Evolutionary conservation across 1,284 basidiomycete genomes (phyloP), one percentile per base, ranked within the genome.

Genomic region (Boletus semigastroideus): DNA sequence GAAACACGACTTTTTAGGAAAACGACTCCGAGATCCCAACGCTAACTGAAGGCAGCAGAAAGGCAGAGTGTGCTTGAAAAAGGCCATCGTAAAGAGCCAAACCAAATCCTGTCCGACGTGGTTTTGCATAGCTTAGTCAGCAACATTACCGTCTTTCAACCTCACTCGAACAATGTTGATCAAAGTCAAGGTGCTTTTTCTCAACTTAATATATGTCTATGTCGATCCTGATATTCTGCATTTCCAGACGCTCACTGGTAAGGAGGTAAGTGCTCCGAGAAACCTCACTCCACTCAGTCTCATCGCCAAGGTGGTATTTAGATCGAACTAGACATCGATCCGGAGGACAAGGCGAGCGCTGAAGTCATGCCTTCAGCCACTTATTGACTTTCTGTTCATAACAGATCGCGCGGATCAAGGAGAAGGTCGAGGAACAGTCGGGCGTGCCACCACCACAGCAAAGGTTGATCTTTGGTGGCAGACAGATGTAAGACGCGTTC

Each of bases 391-490:
- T 1, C 10, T 31, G n/a, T 20, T 22, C 16, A 27, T 39, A 30
- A 27, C 61, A 97, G 95, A 94, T 98, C 68, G 80, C 84, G 43
- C 87, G 93, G 61, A 96, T 99, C 75, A 99, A 99, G 77, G 95
- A 98, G 79, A 91, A 93, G 71, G 94, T 99, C 30, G 97, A 99
- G 72, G 96, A 98, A 76, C 97, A 99, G 74, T 96, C 95, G 38
- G 97, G 96, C 64, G 97, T 99, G 45, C 97, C 97, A 16, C 96
- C 97, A 55, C 91, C 82, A 37, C 97, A 99, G 72, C 97, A 99
- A 71, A 85, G 97, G 54, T 74, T 99, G 63, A 99, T 99, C 70
- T 98, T 91, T 70, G 76, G 84, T 64, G 97, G 97, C 42, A 87
- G 96, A 70, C 96, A 98, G 67, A 90, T 99, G 97, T 98, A 64